phyloP scores from a whole-genome alignment of 495 filamentous ascomycete species.

The Bacidia gigantensis region DNA sequence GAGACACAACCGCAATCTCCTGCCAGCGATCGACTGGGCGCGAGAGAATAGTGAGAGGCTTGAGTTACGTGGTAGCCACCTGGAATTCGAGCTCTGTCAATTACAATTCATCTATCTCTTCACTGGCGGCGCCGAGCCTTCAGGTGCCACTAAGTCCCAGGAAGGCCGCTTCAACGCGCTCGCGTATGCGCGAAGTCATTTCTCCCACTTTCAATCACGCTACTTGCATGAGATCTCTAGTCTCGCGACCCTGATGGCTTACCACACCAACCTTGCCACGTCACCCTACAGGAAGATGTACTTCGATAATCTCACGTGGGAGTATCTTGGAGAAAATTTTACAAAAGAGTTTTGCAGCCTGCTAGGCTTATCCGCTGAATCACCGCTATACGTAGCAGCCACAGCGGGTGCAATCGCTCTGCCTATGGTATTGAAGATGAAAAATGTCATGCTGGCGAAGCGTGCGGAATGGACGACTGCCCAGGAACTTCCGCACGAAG shows the following conservation, averaged over 20 bases:
- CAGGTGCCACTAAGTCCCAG: conserved; percentile 13
- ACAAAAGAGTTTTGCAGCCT: conserved; percentile 92
- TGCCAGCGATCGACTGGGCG: conserved; percentile 80
- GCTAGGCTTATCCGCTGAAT: conserved; percentile 72
- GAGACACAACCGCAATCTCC: conserved; percentile 51
- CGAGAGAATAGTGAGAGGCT: conserved; percentile 51
- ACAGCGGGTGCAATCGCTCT: conserved; percentile 88
- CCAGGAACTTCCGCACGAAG: conserved; percentile 86
- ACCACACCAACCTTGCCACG: conserved; percentile 45
- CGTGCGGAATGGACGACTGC: conserved; percentile 88
- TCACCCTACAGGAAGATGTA: conserved; percentile 72
- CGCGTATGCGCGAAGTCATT: conserved; percentile 54
- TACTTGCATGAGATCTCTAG: conserved; percentile 64
- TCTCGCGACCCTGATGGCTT: conserved; percentile 66
- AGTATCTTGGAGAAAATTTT: conserved; percentile 68
- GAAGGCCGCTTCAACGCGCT: conserved; percentile 46
- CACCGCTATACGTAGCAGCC: conserved; percentile 77
- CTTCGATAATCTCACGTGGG: conserved; percentile 57
- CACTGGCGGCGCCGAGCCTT: conserved; percentile 28
- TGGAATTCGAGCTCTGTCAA: conserved; percentile 86
- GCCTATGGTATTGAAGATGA: conserved; percentile 69
- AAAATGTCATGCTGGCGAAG: conserved; percentile 69
- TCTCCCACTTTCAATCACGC: conserved; percentile 50
- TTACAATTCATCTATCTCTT: conserved; percentile 81
- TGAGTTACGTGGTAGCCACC: conserved; percentile 72